Base-by-base conservation (phyloP, 352 stramenopile species). In the Globisporangium heterothallicum region DNA sequence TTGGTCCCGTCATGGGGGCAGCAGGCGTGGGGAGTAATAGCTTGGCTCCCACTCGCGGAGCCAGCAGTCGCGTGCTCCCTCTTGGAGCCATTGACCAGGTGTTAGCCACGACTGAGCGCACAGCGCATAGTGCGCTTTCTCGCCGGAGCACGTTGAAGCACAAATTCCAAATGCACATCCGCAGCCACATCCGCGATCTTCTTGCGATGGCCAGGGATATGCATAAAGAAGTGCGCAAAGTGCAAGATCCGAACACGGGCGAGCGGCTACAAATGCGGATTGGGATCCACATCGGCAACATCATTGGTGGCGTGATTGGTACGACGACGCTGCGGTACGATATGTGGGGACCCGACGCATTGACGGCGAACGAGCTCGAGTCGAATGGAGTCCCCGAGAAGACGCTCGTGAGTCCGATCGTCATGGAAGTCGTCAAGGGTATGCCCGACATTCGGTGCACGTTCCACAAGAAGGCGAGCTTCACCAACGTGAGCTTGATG, bases 351-450 rank as follows among this genome's bases (percentile, higher is more conserved):
- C 79, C 81, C 0, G 82, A 94, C 26, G 83, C 83, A 1, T 69
- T 94, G 8, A 92, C 80, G 0, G 85, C 79, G 12, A 94, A 95
- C 48, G 80, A 91, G 29, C 71, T 95, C n/a, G 85, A 95, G 59
- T 88, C 75, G 7, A 92, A 93, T 45, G 78, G 85, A 35, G 74
- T 91, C 9, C 83, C 85, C 0, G 82, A 89, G 47, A 81, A 76
- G 26, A 92, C 81, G 42, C 66, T 94, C 13, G 81, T 94, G 55
- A 92, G 81, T 34, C 72, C 74, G 3, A 64, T 86, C 44, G 84
- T 94, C 7, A 83, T 88, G 61, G 74, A 89, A 12, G 80, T 92
- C 16, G 77, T 91, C 41, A 82, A 84, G 42, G 80, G 80, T n/a
- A 92, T 92, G 80, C 68, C 76, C 6, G 83, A 94, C 58, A 85